Base-by-base conservation (phyloP, 805 yeast species). In the Candida ponderosae region DNA sequence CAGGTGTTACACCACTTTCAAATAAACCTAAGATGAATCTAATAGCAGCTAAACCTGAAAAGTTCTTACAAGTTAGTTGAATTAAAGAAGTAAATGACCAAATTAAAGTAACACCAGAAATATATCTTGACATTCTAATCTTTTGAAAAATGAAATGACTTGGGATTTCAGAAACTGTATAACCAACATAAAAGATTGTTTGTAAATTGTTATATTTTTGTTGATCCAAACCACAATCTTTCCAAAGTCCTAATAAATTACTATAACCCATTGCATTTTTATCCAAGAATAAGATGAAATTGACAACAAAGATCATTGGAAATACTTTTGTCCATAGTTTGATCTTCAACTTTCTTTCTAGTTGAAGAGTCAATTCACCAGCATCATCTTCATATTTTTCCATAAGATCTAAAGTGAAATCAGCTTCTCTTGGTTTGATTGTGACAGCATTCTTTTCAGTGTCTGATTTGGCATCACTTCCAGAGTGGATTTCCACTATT, bases 201-300 rank as follows among this genome's bases (percentile, higher is more conserved):
- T 58, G 54, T 20, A 53, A 44, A 35, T 59, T 53, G 36, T 59
- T 52, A 41, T 49, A 59, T 21, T 47, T 43, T 31, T 45, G 32
- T 32, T 51, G 33, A 10, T 39, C 34, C 4, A 51, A 26, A 7
- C 50, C 47, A 3, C 62, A 54, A 35, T 53, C 57, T 28, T 53
- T 54, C 44, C 50, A 61, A 17, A 62, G 38, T 1, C 63, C 67
- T 18, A 65, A 50, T 30, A 66, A 58, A 0, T 69, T 53, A 4
- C 66, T 54, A 47, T 66, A 69, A 2, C 66, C 56, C 21, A 68
- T 43, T 2, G 72, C 59, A 15, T 68, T 64, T 40, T 68, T 68
- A 45, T 68, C 74, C 40, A 66, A 57, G 47, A 55, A 62, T 16
- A 62, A 18, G 21, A 56, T 39, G 5, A 54, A 49, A 39, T 54